These are phyloP conservation scores for Huntiella decipiens DNA, from an alignment of 2,329 filamentous ascomycete genomes.

Conservation along the genomic window DNA sequence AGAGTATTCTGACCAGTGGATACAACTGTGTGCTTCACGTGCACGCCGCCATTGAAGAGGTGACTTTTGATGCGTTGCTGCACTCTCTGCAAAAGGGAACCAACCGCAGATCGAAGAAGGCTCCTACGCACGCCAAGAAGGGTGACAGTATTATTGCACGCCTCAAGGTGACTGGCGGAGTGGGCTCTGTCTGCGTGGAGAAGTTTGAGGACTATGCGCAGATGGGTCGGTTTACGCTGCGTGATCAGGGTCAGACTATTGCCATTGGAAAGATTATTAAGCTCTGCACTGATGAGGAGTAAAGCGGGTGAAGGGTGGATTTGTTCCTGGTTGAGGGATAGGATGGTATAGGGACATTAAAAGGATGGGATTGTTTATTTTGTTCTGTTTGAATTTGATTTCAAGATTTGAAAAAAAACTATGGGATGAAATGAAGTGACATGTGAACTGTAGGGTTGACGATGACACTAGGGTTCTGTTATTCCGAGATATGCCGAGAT, in stretches of 20 bases:
- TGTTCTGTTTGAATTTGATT: no score
- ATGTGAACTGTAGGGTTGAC: no score
- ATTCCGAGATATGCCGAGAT: no score
- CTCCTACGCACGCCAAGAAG: slow-evolving; percentile 75
- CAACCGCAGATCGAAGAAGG: slow-evolving; percentile 75
- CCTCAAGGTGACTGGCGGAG: slow-evolving; percentile 69
- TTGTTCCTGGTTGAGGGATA: neutral
- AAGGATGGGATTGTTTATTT: no score
- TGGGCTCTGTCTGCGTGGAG: slow-evolving; percentile 80
- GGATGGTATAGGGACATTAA: neutral
- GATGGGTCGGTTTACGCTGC: slow-evolving; percentile 72
- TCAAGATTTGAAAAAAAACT: no score
- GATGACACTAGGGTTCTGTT: no score
- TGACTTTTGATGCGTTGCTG: slow-evolving; percentile 71
- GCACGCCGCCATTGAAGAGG: slow-evolving; percentile 92
- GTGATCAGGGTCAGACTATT: slow-evolving; percentile 95
- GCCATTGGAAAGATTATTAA: slow-evolving; percentile 98
- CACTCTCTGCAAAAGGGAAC: slow-evolving; percentile 96
- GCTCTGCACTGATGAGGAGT: slow-evolving; percentile 34
- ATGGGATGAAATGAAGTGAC: no score
- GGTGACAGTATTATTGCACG: slow-evolving; percentile 77
- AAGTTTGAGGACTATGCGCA: slow-evolving; percentile 92
- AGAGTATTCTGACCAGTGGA: slow-evolving; percentile 79
- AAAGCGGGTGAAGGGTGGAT: neutral
- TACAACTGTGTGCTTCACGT: slow-evolving; percentile 98